Evolutionary conservation across 805 yeast genomes (phyloP).

Genomic region (Kodamaea jinghongensis): DNA sequence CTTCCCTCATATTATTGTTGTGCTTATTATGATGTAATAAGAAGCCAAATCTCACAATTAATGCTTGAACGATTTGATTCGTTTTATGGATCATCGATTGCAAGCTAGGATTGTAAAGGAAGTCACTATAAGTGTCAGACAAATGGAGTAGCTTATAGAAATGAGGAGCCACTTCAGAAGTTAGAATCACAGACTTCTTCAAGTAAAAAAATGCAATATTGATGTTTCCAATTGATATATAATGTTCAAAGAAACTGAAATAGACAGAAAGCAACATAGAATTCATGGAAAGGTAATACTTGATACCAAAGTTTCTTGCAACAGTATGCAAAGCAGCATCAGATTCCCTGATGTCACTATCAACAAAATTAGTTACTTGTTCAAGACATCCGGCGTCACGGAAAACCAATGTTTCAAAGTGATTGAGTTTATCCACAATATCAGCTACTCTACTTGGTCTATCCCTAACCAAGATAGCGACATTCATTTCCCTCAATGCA

Average conservation of each 20-base stretch:
- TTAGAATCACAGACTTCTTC: conserved; percentile 7
- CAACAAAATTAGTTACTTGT: not conserved
- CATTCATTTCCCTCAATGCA: conserved; percentile 2
- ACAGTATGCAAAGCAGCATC: conserved; percentile 12
- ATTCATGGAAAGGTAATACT: conserved; percentile 15
- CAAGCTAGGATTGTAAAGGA: conserved; percentile 22
- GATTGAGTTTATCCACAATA: conserved; percentile 6
- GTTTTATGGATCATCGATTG: conserved; percentile 39
- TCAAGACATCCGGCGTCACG: conserved; percentile 5
- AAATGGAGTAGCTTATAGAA: conserved; percentile 14
- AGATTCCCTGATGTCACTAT: conserved; percentile 4
- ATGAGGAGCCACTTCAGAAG: conserved; percentile 20
- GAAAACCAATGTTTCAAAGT: conserved; percentile 6
- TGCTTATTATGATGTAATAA: conserved; percentile 27
- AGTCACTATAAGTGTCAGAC: conserved; percentile 18
- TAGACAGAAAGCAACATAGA: conserved; percentile 16
- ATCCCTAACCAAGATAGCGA: not conserved
- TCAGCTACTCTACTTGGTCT: conserved; percentile 5
- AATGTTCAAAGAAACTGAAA: conserved; percentile 18
- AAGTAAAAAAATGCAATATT: conserved; percentile 11
- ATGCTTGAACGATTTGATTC: conserved; percentile 27
- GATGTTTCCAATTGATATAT: conserved; percentile 4
- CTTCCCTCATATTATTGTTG: conserved; percentile 13
- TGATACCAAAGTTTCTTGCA: conserved; percentile 15
- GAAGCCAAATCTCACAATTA: conserved; percentile 30